Evolutionary conservation across 2,329 filamentous ascomycete genomes (phyloP).

Genomic region (Diaporthe australafricana): DNA sequence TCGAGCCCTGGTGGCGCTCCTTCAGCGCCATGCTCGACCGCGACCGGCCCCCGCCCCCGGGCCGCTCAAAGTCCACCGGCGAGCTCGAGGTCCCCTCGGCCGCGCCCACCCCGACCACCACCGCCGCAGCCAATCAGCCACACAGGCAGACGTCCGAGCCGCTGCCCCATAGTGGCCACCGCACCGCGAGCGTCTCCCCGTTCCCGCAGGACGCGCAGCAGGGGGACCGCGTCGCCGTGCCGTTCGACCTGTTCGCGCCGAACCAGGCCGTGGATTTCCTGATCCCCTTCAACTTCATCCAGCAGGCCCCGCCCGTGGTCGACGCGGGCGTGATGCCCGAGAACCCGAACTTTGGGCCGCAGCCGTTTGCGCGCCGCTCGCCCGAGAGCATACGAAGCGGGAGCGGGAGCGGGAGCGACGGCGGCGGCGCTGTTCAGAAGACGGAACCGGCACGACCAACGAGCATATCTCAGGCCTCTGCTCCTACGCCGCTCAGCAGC

Average conservation of each 20-base stretch:
- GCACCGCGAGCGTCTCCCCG: background rate
- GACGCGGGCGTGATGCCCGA: background rate
- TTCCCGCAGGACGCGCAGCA: background rate
- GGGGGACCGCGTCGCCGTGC: background rate
- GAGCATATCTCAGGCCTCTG: too few species aligned
- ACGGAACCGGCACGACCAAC: background rate
- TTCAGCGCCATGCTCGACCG: conserved; percentile 21
- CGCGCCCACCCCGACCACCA: background rate
- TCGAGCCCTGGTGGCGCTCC: conserved; percentile 32
- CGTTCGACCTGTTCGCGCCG: conserved; percentile 26
- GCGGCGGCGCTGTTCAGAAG: background rate
- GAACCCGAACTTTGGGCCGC: background rate
- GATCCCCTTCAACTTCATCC: conserved; percentile 4
- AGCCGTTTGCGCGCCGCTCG: background rate
- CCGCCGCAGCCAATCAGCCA: background rate
- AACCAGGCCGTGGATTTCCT: background rate
- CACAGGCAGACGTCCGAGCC: conserved; percentile 8
- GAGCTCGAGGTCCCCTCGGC: background rate
- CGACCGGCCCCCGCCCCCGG: conserved; percentile 10
- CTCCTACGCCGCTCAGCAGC: background rate
- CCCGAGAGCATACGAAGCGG: too few species aligned
- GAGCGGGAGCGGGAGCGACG: too few species aligned
- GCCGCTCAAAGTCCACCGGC: background rate
- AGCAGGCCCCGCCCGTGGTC: background rate
- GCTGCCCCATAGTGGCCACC: background rate